Base-by-base conservation (phyloP, 169 alveolate genomes). In the Cyclospora cayetanensis region DNA sequence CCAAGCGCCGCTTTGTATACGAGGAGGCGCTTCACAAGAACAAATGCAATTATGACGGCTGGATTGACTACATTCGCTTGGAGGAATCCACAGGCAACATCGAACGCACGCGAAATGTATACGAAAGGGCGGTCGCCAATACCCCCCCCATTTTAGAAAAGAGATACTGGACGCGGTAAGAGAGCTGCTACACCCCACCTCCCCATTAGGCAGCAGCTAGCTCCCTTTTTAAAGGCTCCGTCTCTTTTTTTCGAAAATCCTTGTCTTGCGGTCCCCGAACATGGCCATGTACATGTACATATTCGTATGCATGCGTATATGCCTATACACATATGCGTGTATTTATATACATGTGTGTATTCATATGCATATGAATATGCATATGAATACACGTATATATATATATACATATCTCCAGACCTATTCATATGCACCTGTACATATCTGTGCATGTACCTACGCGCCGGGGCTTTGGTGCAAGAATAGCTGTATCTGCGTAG, bases 21-120 rank as follows among this genome's bases (percentile, higher is more conserved):
- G 97, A 96, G 55, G 96, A 95, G 60, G 89, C 95, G 50, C 80
- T 98, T 53, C 95, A 96, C 37, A 92, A 96, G 77, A 94, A 96
- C 86, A 96, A 96, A 42, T 94, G 90, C 91, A 97, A 98, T 95
- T 99, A 98, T 96, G 99, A 99, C 93, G 93, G 96, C 68, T 98
- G 99, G 99, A 98, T 98, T 95, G 99, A 98, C 95, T 97, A 97
- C 93, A 94, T 97, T 12, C 97, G 98, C 85, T 96, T 98, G 92
- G 99, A 98, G 95, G 99, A 98, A 92, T 92, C 96, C 15, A 94
- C 96, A 11, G 94, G 96, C 31, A 95, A 95, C 85, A 83, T 94
- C 63, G 95, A 93, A 35, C 94, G 99, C 63, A 96, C 97, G 2
- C 95, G 99, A 89, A 98, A 97, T 22, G 91, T 97, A 31, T 98